Evolutionary conservation across 495 filamentous ascomycete species (phyloP), one percentile per base, ranked within the genome.

Genomic region (Niebla homalea): DNA sequence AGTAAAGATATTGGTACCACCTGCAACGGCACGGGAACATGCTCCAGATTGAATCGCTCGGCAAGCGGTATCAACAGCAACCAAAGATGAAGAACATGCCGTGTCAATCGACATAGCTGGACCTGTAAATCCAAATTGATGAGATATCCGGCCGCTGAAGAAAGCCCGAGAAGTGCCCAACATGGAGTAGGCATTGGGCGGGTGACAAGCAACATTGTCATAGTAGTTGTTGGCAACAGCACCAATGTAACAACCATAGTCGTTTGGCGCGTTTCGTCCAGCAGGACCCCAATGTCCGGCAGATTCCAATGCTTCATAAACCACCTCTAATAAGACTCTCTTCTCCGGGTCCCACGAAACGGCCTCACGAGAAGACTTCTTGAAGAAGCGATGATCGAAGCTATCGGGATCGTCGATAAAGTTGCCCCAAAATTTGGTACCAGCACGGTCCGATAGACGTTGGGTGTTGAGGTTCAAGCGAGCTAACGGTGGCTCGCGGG

Each of bases 81-180:
- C 55, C n/a, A 71, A 22, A 35, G 65, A 65, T 1, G 67, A 67
- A 0, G 71, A 73, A 39, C 72, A 76, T 0, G 70, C 72, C 0
- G 88, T 92, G 59, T 94, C 88, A 36, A 93, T 74, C 52, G 78
- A 84, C 58, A 85, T 74, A 55, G 84, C 89, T 0, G 88, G 87
- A 0, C 88, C 88, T 50, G 78, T 83, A 61, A 89, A 89, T 46
- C 86, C 86, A 60, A 94, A 86, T 58, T 84, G 81, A 57, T 83
- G 81, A 59, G 87, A 89, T 37, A 55, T 40, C 1, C 32, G 25
- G 40, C 52, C 52, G 15, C 21, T 38, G 18, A 51, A 16, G 52
- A 47, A 50, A 16, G 39, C 40, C 8, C 52, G 15, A 4, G 29
- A 18, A n/a, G 26, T 46, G 5, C 51, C 51, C 1, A 43, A 3